Percentiles rank a stretch among this genome's conserved stretches.
Conservation (phyloP, 2,329 filamentous ascomycete genomes). For the Lojkania enalia region DNA sequence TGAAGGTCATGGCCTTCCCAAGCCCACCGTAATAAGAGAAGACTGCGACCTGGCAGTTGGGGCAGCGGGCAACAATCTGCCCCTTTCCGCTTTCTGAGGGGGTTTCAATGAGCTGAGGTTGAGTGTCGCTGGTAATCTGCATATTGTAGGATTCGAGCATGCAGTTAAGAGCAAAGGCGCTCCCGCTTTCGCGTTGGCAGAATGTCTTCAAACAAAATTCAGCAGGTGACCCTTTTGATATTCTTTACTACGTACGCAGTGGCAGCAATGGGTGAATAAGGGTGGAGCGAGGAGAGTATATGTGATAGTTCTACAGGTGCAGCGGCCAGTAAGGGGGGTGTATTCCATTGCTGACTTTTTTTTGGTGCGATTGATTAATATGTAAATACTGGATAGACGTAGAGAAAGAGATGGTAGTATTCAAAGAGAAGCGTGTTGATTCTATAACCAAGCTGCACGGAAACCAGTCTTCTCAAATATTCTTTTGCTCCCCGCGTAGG, state of each 20-base stretch:
- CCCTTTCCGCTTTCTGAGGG: conserved; percentile 48
- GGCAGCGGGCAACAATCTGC: conserved; percentile 50
- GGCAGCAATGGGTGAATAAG: conserved; percentile 52
- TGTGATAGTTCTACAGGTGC: conserved; percentile 30
- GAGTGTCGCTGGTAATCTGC: conserved; percentile 27
- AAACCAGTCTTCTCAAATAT: no score
- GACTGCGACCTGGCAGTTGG: conserved; percentile 46
- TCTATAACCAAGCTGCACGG: no score
- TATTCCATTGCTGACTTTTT: no score
- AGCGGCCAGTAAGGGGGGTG: conserved; percentile 23
- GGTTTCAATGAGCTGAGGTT: conserved; percentile 29
- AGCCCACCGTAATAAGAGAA: conserved; percentile 49
- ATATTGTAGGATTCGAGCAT: conserved; percentile 48
- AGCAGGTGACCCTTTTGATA: no score
- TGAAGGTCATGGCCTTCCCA: conserved; percentile 34
- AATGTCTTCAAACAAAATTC: no score
- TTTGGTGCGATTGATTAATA: no score
- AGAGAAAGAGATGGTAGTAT: no score
- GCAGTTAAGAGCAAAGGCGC: conserved; percentile 46
- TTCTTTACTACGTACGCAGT: no score
- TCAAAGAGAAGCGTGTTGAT: no score
- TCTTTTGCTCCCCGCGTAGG: neutral
- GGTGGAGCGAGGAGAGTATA: conserved; percentile 30
- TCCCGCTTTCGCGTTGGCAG: conserved; percentile 53
- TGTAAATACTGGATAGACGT: no score